phyloP scores from a whole-genome alignment of 31 red algal genomes.

The Porphyra umbilicalis region DNA sequence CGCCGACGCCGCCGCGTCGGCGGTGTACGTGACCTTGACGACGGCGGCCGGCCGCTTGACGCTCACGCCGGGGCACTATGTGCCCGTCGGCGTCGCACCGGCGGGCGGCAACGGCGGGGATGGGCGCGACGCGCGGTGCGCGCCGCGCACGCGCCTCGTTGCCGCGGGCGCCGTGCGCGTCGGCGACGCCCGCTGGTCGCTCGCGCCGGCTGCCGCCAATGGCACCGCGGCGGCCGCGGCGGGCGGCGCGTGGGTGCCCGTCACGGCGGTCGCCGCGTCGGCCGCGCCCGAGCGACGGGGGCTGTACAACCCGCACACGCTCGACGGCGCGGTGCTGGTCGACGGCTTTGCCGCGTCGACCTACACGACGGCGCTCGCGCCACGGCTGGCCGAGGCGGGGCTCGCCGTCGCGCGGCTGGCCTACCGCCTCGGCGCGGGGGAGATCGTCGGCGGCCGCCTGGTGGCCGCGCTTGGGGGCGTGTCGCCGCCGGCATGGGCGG shows the following conservation, averaged over 20 bases:
- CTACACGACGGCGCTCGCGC: neutral
- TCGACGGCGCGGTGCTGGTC: neutral
- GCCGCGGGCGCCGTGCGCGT: neutral
- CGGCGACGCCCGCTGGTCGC: neutral
- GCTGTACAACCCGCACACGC: conserved; percentile 7
- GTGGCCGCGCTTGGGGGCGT: too few relatives aligned
- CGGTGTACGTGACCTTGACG: conserved; percentile 10
- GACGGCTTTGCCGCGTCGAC: neutral
- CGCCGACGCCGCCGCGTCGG: conserved; percentile 1
- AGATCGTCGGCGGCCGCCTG: too few relatives aligned
- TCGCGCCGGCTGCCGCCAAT: neutral
- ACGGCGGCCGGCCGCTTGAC: conserved; percentile 9
- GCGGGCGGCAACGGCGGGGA: too few relatives aligned
- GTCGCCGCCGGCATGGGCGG: too few relatives aligned
- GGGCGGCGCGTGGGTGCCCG: too few relatives aligned
- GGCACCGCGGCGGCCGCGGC: neutral
- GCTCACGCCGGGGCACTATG: conserved; percentile 26
- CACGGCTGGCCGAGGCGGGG: neutral
- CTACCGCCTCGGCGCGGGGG: too few relatives aligned
- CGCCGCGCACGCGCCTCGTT: neutral
- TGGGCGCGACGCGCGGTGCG: too few relatives aligned
- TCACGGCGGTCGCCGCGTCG: neutral
- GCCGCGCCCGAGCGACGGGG: neutral
- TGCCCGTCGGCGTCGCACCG: conserved; percentile 21
- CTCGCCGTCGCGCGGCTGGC: too few relatives aligned